These are phyloP conservation scores for Catharanthus roseus DNA, from an alignment of 257 asterid species.

Conservation along the genomic window DNA sequence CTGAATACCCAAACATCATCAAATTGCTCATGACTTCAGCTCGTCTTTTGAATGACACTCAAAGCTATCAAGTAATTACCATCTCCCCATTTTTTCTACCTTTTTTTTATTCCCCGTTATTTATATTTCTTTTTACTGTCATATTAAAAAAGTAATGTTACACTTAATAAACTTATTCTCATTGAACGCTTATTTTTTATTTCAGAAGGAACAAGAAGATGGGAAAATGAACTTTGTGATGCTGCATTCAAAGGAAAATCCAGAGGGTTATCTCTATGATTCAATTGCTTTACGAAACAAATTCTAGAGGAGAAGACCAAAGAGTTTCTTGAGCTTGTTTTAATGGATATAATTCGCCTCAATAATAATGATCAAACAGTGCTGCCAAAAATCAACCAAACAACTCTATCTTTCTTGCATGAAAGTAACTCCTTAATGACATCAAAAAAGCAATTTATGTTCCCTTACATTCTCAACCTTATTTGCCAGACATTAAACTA, in stretches of 20 bases:
- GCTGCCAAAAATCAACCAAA: conserved; percentile 30
- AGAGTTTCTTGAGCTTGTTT: conserved; percentile 39
- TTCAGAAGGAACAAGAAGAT: conserved; percentile 46
- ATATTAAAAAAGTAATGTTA: too few species aligned
- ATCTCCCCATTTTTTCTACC: too few species aligned
- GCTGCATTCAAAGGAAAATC: conserved; percentile 41
- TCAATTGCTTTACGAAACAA: conserved; percentile 29
- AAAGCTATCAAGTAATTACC: conserved; percentile 51
- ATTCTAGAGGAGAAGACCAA: conserved; percentile 27
- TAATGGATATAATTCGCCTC: conserved; percentile 11
- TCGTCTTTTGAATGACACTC: conserved; percentile 51
- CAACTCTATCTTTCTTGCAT: conserved; percentile 40
- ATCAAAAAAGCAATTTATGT: conserved; percentile 45
- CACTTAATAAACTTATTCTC: too few species aligned
- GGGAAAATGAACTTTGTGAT: conserved; percentile 51
- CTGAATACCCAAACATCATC: conserved; percentile 30
- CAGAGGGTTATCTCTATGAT: conserved; percentile 23
- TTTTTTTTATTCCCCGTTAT: too few species aligned
- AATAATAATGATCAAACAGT: conserved; percentile 23
- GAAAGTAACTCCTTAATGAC: conserved; percentile 39
- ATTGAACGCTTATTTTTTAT: too few species aligned
- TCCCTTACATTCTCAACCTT: conserved; percentile 19
- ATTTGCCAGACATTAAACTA: too few species aligned
- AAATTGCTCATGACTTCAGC: conserved; percentile 42
- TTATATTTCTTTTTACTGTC: too few species aligned